Evolutionary conservation across 495 filamentous ascomycete species (phyloP).

Genomic region (Cudoniella acicularis): DNA sequence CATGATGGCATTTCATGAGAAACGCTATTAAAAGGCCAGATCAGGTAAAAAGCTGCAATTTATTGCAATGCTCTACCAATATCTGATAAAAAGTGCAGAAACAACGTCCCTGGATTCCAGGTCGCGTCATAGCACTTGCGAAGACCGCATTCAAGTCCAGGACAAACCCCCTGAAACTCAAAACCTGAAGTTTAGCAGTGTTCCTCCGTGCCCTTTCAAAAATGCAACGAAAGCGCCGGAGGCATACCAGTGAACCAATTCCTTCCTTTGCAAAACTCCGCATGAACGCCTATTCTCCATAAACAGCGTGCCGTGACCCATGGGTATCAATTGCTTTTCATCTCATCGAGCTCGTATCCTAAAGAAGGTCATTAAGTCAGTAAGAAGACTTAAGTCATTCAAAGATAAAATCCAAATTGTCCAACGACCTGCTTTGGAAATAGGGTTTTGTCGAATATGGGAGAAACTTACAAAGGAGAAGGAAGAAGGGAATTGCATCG

Average conservation of each 20-base stretch:
- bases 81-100: background rate
- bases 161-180: background rate
- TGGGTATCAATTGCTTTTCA: constrained; percentile 29
- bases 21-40: background rate
- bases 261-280: background rate
- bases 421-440: no score
- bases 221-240: background rate
- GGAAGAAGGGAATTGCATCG: constrained; percentile 90
- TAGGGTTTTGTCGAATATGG: background rate
- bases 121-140: background rate
- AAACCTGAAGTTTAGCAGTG: background rate
- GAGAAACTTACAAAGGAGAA: constrained; percentile 56
- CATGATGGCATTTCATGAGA: background rate
- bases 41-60: background rate
- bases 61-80: background rate
- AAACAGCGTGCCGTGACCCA: background rate
- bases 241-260: background rate
- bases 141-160: background rate
- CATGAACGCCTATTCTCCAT: background rate
- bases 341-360: constrained; percentile 58
- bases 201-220: background rate
- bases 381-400: no score
- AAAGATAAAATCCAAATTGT: no score
- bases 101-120: background rate
- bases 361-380: no score